Evolutionary conservation across 495 filamentous ascomycete species (phyloP), one percentile per base, ranked within the genome.

Genomic region (Hypoxylon fuscum): DNA sequence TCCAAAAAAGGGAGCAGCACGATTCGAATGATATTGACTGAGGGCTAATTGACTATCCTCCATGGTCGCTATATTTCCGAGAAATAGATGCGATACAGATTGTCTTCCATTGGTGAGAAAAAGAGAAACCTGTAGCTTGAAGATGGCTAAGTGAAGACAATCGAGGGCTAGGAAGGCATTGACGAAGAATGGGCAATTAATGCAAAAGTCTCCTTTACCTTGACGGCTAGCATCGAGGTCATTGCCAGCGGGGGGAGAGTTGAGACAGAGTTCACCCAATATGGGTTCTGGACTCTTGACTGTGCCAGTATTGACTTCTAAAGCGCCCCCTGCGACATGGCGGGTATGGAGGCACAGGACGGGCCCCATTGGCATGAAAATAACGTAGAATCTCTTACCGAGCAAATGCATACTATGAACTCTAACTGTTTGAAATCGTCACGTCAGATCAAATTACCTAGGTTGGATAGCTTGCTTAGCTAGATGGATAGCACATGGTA

Each of bases 121-220:
- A 5, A 31, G 14, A 11, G 43, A 7, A 14, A 15, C 9, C n/a
- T 17, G 43, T 9, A 22, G n/a, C n/a, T n/a, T 14, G 9, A 17
- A 46, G 43, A 46, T 46, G n/a, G 12, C 15, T 21, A 17, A 35
- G 1, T 34, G 45, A 21, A 9, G 4, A n/a, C n/a, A n/a, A 46
- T 11, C 20, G 7, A 20, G 29, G 29, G 17, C 3, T 34, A 34
- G 22, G 29, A 11, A 21, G 21, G 15, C 15, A 9, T 34, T 20
- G 45, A 48, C 45, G 22, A 46, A 17, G 43, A 48, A 20, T 2
- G 10, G 45, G 20, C n/a, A 48, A 48, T n/a, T 23, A 35, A 15
- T 21, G 23, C n/a, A 34, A 5, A 34, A 32, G 14, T 4, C n/a
- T 2, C 25, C 7, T 12, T 15, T 48, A 31, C 23, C 43, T 23